phyloP scores from a whole-genome alignment of 2,329 filamentous ascomycete species.

The Aspergillus melleus region DNA sequence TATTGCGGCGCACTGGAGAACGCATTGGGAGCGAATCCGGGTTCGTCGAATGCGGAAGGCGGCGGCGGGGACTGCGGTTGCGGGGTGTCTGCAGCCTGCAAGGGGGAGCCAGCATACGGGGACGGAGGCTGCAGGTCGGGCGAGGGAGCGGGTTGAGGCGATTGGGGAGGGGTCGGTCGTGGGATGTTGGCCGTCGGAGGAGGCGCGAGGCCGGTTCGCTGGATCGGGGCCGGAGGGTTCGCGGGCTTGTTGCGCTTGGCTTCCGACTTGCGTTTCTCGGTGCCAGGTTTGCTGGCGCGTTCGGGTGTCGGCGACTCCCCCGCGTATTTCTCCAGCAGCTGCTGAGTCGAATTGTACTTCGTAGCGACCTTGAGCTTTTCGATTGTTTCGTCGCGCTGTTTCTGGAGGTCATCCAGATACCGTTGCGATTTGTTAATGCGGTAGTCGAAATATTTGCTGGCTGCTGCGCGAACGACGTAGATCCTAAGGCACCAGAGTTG shows the following conservation, averaged over 20 bases:
- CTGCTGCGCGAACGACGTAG: slow-evolving; percentile 66
- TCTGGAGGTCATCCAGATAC: slow-evolving; percentile 71
- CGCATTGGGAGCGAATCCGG: slow-evolving; percentile 51
- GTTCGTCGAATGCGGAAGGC: slow-evolving; percentile 33
- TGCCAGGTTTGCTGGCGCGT: slow-evolving; percentile 24
- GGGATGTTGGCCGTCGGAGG: slow-evolving; percentile 67
- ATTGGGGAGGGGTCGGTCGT: slow-evolving; percentile 20
- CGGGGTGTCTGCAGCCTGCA: slow-evolving; percentile 22
- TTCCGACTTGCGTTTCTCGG: slow-evolving; percentile 24
- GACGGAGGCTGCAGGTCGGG: slow-evolving; percentile 26
- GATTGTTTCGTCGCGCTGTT: slow-evolving; percentile 82
- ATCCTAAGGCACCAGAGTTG: slow-evolving; percentile 60
- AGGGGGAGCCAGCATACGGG: slow-evolving; percentile 18
- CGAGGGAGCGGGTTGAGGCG: slow-evolving; percentile 2
- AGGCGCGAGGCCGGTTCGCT: slow-evolving; percentile 57
- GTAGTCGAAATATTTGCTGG: slow-evolving; percentile 75
- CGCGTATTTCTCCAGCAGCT: slow-evolving; percentile 92
- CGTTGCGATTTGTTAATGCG: slow-evolving; percentile 69
- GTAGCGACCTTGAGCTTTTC: slow-evolving; percentile 93
- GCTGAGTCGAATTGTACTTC: slow-evolving; percentile 91
- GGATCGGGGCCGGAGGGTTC: slow-evolving; percentile 28
- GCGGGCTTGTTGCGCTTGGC: slow-evolving; percentile 20
- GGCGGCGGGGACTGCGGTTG: slow-evolving; percentile 14
- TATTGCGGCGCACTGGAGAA: slow-evolving; percentile 40
- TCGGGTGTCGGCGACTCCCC: slow-evolving; percentile 54